A percentile compares a stretch with the other conserved stretches of the same genome.
Conservation (phyloP, 805 yeast species). For the Debaryomyces maramus region DNA sequence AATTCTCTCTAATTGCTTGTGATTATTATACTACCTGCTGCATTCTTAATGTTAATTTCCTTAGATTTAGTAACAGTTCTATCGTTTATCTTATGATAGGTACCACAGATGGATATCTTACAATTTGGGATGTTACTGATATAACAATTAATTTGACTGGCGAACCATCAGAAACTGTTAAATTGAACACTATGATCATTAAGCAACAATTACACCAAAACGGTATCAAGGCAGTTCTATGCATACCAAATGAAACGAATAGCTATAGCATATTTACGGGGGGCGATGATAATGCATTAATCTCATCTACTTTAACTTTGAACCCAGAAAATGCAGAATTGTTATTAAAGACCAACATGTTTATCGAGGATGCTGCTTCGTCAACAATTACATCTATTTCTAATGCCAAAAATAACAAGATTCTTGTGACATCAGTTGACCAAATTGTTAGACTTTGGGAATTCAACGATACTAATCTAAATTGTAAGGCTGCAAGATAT, state of each 20-base stretch:
- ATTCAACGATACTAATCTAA: constrained; percentile 21
- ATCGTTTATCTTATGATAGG: constrained; percentile 49
- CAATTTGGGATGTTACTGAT: constrained; percentile 56
- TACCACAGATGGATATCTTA: constrained; percentile 81
- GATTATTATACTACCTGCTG: constrained; percentile 75
- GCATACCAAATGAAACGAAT: constrained; percentile 13
- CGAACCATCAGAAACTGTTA: not conserved
- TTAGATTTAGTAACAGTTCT: constrained; percentile 21
- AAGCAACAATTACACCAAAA: constrained; percentile 75
- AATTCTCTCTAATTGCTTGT: constrained; percentile 44
- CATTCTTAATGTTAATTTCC: constrained; percentile 59
- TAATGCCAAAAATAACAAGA: constrained; percentile 23
- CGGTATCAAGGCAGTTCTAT: constrained; percentile 67
- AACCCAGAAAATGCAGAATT: constrained; percentile 12
- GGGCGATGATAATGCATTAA: constrained; percentile 87
- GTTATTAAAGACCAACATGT: constrained; percentile 27
- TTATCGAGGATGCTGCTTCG: constrained; percentile 67
- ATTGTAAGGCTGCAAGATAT: constrained; percentile 44
- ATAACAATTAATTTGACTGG: not conserved
- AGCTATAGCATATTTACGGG: constrained; percentile 59
- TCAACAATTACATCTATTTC: constrained; percentile 78
- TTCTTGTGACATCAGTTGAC: constrained; percentile 77
- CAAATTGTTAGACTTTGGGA: constrained; percentile 74
- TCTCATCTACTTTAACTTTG: constrained; percentile 21
- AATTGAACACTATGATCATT: constrained; percentile 28